Base-by-base conservation (phyloP, 768 basidiomycete genomes). In the Cyclocybe cylindracea region DNA sequence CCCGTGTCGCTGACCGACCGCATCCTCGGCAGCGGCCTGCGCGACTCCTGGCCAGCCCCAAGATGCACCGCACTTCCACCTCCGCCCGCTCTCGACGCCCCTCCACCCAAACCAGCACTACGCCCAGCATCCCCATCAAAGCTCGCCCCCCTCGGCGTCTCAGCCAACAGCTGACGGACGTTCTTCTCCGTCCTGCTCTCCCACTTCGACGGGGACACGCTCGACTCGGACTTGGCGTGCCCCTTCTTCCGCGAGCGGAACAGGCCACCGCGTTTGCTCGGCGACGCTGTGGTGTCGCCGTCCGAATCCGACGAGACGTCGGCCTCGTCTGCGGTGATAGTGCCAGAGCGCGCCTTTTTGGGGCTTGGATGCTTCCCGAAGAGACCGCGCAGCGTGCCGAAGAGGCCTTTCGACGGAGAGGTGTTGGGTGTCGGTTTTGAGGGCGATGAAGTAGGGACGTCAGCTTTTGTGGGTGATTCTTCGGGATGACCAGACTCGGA, bases 381-480 rank as follows among this genome's bases (percentile, higher is more conserved):
- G 13, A 82, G 62, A 9, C 74, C 75, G 8, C 70, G 71, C 45
- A 83, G 58, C 37, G 77, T 76, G 31, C 76, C 78, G 35, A 83
- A 72, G 48, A 83, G 73, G 14, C 49, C 49, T 44, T 64, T 60
- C 10, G 54, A 50, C 13, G 63, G 61, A 5, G 65, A 56, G 4
- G 53, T 13, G 11, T 16, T 39, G 11, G 35, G 10, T 18, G 41
- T 16, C 16, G 18, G 45, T 10, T n/a, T 56, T 51, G 47, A 6
- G 10, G 41, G 41, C 6, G 14, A 7, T n/a, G 7, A 11, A 5
- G 6, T 24, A 24, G 24, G 24, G 5, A 24, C n/a, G 9, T 10
- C 41, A 5, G 18, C 5, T 19, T 42, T 42, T 5, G 41, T 18
- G 11, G 41, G 45, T 29, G 54, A 32, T 13, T 5, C n/a, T 45